These are phyloP conservation scores for Talaromyces sp. DNA, from an alignment of 2,329 filamentous ascomycete species.

Conservation along the genomic window DNA sequence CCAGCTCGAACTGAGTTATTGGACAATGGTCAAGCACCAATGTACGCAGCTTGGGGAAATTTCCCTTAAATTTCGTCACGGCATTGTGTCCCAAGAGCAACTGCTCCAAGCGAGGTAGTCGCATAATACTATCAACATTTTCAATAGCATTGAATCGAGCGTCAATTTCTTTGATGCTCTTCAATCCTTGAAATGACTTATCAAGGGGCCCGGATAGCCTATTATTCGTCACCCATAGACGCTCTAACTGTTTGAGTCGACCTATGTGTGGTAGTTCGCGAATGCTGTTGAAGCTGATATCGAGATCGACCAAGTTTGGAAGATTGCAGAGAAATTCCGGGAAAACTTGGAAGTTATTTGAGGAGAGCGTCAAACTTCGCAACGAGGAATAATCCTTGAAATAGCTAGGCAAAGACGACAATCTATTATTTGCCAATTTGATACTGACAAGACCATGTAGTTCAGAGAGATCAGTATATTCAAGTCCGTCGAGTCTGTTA, in stretches of 20 bases:
- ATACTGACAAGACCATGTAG: conserved; percentile 78
- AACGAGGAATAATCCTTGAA: conserved; percentile 78
- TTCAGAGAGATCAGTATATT: conserved; percentile 75
- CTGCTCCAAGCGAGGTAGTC: conserved; percentile 81
- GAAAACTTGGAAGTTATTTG: conserved; percentile 83
- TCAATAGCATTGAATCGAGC: conserved; percentile 89
- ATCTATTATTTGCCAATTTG: conserved; percentile 88
- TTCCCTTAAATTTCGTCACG: conserved; percentile 83
- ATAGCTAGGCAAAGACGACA: conserved; percentile 73
- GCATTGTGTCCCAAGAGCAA: conserved; percentile 88
- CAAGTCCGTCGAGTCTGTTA: conserved; percentile 82
- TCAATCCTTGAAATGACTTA: conserved; percentile 66
- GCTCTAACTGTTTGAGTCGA: conserved; percentile 73
- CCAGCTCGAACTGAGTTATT: conserved; percentile 87
- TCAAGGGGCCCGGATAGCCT: conserved; percentile 74
- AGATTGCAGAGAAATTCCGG: conserved; percentile 81
- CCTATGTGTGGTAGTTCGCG: conserved; percentile 75
- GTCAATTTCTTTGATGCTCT: conserved; percentile 82
- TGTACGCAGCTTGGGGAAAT: conserved; percentile 79
- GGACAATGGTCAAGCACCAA: conserved; percentile 93
- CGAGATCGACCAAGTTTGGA: conserved; percentile 80
- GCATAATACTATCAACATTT: conserved; percentile 81
- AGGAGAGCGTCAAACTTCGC: conserved; percentile 84
- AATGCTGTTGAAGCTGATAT: conserved; percentile 95
- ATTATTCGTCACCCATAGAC: conserved; percentile 95